Evolutionary conservation across 2,329 filamentous ascomycete species (phyloP).

Genomic region (Thielaviopsis cerberus): DNA sequence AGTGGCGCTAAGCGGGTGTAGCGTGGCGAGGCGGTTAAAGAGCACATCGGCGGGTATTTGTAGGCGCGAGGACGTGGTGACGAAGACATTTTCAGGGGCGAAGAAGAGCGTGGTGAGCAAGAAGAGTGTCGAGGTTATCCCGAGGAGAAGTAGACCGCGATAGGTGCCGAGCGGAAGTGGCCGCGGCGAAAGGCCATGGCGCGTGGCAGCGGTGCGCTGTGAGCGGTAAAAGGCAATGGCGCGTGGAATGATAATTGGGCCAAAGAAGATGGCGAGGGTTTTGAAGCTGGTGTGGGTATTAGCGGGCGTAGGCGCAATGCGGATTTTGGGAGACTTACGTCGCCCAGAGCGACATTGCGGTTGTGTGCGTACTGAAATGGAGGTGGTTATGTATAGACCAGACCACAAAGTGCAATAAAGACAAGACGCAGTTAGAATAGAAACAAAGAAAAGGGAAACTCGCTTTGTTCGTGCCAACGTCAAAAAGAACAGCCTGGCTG

Average conservation of each 20-base stretch:
- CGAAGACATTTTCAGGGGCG: constrained; percentile 66
- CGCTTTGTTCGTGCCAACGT: neutral
- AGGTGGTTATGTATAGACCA: neutral
- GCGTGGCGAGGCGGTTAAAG: constrained; percentile 50
- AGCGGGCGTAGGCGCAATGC: neutral
- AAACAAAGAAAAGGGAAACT: neutral
- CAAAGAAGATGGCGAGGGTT: constrained; percentile 43
- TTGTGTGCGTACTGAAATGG: neutral
- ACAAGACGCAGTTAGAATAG: no score
- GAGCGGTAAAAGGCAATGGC: constrained; percentile 46
- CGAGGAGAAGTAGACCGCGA: constrained; percentile 42
- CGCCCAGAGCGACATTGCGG: constrained; percentile 10
- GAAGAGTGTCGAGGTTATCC: constrained; percentile 26
- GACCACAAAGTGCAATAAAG: neutral
- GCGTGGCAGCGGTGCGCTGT: constrained; percentile 23
- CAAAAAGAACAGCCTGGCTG: neutral
- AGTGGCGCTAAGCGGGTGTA: constrained; percentile 36
- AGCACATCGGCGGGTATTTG: constrained; percentile 72
- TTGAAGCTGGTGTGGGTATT: constrained; percentile 25
- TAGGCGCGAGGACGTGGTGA: constrained; percentile 57
- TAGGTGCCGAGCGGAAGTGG: constrained; percentile 21
- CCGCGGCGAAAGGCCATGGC: constrained; percentile 32
- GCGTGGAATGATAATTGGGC: constrained; percentile 52
- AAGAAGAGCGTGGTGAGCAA: constrained; percentile 47
- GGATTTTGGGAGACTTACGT: constrained; percentile 4